Evolutionary conservation across 2,329 filamentous ascomycete species (phyloP).

Genomic region (Diaporthe sp.): DNA sequence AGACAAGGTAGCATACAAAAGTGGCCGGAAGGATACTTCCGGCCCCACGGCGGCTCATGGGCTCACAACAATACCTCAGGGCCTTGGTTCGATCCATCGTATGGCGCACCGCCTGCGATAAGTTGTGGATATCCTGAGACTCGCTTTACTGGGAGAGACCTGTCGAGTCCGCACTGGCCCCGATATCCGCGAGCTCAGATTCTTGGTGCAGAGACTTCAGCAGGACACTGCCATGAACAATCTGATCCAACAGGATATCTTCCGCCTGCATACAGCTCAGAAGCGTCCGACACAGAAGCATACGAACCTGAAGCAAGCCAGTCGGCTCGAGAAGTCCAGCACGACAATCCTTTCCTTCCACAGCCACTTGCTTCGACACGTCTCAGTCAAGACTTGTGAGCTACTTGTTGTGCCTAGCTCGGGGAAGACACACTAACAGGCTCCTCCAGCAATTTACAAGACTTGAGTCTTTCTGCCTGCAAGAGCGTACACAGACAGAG

Average conservation of each 20-base stretch:
- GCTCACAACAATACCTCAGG: neutral
- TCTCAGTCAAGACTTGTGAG: too few relatives aligned
- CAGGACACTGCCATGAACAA: neutral
- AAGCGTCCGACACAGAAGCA: neutral
- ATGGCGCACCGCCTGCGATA: neutral
- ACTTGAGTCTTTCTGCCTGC: too few relatives aligned
- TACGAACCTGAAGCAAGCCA: neutral
- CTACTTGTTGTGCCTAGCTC: too few relatives aligned
- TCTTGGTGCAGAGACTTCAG: neutral
- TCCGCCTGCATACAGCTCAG: neutral
- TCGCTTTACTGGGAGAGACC: neutral
- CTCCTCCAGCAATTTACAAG: too few relatives aligned
- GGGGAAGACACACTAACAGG: too few relatives aligned
- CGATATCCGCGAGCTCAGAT: neutral
- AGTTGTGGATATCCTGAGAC: neutral
- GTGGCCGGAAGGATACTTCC: neutral
- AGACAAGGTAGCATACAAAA: neutral
- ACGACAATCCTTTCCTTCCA: neutral
- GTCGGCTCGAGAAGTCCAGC: neutral
- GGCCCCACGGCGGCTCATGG: neutral
- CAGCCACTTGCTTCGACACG: constrained; percentile 54
- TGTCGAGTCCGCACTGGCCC: neutral
- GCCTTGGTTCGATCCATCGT: too few relatives aligned
- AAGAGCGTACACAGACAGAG: too few relatives aligned
- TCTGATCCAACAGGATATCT: neutral